phyloP scores from a whole-genome alignment of 768 basidiomycete genomes.

The Hortiboletus flavorubellus region DNA sequence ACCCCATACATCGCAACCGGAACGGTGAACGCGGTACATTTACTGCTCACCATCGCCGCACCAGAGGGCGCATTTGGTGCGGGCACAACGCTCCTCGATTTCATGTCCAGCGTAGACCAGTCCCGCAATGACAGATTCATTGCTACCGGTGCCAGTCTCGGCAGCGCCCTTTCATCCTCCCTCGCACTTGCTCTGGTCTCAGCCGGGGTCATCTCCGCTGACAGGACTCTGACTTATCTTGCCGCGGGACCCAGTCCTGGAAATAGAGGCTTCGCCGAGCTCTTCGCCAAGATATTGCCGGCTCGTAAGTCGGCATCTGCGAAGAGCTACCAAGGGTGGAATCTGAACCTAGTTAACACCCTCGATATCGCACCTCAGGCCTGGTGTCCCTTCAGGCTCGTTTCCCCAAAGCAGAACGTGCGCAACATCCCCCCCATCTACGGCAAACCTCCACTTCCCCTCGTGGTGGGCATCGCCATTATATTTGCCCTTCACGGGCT shows the following conservation, averaged over 20 bases:
- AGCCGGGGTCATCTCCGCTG: neutral
- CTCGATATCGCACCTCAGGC: slow-evolving; percentile 14
- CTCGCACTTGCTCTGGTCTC: slow-evolving; percentile 10
- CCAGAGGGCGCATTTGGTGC: neutral
- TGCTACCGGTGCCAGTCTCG: slow-evolving; percentile 12
- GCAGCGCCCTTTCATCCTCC: slow-evolving; percentile 8
- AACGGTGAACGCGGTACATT: neutral
- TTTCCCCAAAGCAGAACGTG: slow-evolving; percentile 10
- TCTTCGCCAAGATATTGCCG: slow-evolving; percentile 5
- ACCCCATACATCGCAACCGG: slow-evolving; percentile 1
- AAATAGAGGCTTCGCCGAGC: neutral
- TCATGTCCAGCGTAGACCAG: neutral
- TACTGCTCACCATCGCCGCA: slow-evolving; percentile 1
- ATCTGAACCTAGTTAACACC: slow-evolving; percentile 18
- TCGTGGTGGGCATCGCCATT: neutral
- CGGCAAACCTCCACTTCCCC: neutral
- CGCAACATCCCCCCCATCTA: slow-evolving; percentile 13
- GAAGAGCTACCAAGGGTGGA: slow-evolving; percentile 11
- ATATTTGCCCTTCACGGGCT: neutral
- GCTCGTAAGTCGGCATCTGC: neutral
- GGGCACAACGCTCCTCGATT: slow-evolving; percentile 7
- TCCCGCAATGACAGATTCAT: neutral
- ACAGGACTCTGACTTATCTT: slow-evolving; percentile 37
- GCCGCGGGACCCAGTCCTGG: slow-evolving; percentile 13
- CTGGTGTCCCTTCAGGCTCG: neutral